Evolutionary conservation across 1,139 yeast species (phyloP).

Genomic region (Yamadazyma mexicana): DNA sequence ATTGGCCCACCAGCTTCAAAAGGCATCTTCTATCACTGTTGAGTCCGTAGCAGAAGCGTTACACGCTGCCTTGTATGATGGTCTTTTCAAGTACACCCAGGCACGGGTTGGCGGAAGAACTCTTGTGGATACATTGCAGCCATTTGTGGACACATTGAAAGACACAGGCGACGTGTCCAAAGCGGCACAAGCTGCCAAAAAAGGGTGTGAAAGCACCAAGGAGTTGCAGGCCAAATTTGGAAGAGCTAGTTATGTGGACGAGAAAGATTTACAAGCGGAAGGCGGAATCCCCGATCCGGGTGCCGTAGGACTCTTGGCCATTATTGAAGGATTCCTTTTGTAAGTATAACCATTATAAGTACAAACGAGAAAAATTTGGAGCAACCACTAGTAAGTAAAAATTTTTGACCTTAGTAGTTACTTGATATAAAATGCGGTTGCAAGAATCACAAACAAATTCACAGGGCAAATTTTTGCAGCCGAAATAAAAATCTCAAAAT

Average conservation of each 20-base stretch:
- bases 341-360: not conserved
- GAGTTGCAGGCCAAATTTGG: constrained; percentile 84
- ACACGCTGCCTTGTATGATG: constrained; percentile 39
- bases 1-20: constrained; percentile 32
- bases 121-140: constrained; percentile 81
- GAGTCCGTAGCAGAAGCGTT: constrained; percentile 28
- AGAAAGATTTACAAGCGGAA: constrained; percentile 50
- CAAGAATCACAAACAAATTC: too few species aligned
- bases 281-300: constrained; percentile 94
- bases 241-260: constrained; percentile 84
- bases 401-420: constrained; percentile 9
- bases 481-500: not conserved
- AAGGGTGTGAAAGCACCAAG: constrained; percentile 77
- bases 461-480: constrained; percentile 9
- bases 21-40: constrained; percentile 37
- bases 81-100: constrained; percentile 69
- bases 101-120: constrained; percentile 93
- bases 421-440: constrained; percentile 1
- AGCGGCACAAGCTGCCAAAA: constrained; percentile 68
- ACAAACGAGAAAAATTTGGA: not conserved
- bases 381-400: not conserved
- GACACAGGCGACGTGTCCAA: constrained; percentile 48
- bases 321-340: constrained; percentile 54
- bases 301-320: constrained; percentile 76
- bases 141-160: constrained; percentile 68